Conservation (phyloP, 2,329 filamentous ascomycete genomes). For the Penicillium sp. region DNA sequence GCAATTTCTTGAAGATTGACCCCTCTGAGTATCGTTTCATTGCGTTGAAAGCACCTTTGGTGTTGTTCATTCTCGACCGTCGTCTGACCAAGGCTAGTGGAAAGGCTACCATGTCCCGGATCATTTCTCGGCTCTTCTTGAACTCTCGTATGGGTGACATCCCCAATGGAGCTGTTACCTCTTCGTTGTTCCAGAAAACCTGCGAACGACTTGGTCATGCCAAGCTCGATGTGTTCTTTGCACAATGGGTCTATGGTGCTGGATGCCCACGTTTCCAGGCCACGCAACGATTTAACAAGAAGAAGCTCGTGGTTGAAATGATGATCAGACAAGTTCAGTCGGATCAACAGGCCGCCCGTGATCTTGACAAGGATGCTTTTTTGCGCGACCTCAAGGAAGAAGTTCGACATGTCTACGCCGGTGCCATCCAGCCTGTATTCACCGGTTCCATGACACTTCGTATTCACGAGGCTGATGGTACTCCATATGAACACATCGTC, state of each 20-base stretch:
- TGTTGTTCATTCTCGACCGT: slow-evolving; percentile 90
- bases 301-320: slow-evolving; percentile 90
- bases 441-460: slow-evolving; percentile 96
- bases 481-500: slow-evolving; percentile 95
- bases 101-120: slow-evolving; percentile 74
- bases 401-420: slow-evolving; percentile 62
- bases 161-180: slow-evolving; percentile 63
- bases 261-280: slow-evolving; percentile 87
- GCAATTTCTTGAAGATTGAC: slow-evolving; percentile 71
- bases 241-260: slow-evolving; percentile 83
- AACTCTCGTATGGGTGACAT: slow-evolving; percentile 80
- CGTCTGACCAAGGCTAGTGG: slow-evolving; percentile 83
- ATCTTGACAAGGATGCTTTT: slow-evolving; percentile 70
- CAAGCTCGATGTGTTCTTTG: slow-evolving; percentile 84
- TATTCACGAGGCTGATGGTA: slow-evolving; percentile 96
- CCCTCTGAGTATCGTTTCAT: slow-evolving; percentile 86
- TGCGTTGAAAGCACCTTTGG: slow-evolving; percentile 80
- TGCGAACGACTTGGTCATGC: slow-evolving; percentile 87
- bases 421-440: slow-evolving; percentile 71
- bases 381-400: slow-evolving; percentile 80
- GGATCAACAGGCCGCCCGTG: slow-evolving; percentile 51
- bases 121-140: slow-evolving; percentile 79
- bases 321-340: slow-evolving; percentile 72
- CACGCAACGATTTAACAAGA: slow-evolving; percentile 92
- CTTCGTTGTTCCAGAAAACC: slow-evolving; percentile 70